Conservation (phyloP, 2,329 filamentous ascomycete species). For the Lojkania enalia region DNA sequence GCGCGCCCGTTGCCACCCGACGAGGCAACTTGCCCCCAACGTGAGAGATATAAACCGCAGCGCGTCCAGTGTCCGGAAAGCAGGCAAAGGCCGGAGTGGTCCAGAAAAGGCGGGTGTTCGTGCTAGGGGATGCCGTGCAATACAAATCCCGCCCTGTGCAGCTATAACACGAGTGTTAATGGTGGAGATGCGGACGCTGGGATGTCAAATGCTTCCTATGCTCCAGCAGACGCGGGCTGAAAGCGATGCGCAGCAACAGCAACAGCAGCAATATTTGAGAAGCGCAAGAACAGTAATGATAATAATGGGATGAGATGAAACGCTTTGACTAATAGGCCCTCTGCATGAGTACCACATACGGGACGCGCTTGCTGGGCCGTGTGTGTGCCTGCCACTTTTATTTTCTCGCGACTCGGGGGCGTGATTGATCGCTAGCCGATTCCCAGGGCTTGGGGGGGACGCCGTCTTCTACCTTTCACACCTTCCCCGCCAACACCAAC, state of each 20-base stretch:
- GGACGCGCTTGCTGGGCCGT: neutral
- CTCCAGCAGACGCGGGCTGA: neutral
- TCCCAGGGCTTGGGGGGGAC: too few relatives aligned
- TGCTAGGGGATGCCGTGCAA: conserved; percentile 6
- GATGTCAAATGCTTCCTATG: neutral
- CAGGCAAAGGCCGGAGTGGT: neutral
- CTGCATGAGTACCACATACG: conserved; percentile 15
- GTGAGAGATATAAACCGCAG: neutral
- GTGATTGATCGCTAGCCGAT: conserved; percentile 1
- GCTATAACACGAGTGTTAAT: conserved; percentile 14
- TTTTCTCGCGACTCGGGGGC: neutral
- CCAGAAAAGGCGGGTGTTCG: conserved; percentile 3
- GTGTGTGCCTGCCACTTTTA: conserved; percentile 1
- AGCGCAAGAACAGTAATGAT: neutral
- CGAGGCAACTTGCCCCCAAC: neutral
- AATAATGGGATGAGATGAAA: conserved; percentile 7
- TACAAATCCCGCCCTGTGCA: conserved; percentile 11
- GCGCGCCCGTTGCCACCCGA: conserved; percentile 1
- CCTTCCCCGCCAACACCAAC: conserved; percentile 2
- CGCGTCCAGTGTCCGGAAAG: neutral
- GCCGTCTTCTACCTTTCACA: neutral
- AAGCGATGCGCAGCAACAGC: neutral
- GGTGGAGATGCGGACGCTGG: conserved; percentile 5
- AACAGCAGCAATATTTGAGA: conserved; percentile 1
- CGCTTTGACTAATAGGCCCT: conserved; percentile 6